Percentiles rank a stretch among this genome's conserved stretches.
phyloP scores from a whole-genome alignment of 208 protist genomes.

The Trypanosomatidae sp. region DNA sequence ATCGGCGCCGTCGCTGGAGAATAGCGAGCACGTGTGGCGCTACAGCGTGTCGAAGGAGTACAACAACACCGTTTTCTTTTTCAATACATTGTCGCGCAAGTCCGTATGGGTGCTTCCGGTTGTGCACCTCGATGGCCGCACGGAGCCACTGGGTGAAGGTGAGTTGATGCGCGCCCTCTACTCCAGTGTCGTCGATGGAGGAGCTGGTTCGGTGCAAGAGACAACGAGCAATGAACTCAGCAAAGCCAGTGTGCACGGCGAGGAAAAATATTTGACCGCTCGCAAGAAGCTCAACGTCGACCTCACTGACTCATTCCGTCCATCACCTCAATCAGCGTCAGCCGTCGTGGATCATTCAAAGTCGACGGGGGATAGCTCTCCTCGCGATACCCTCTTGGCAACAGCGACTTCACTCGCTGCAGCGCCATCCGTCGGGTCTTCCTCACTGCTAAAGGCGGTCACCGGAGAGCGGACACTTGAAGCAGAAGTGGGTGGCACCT shows the following conservation, averaged over 20 bases:
- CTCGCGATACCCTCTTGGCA: background rate
- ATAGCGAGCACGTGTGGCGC: constrained; percentile 43
- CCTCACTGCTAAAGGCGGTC: background rate
- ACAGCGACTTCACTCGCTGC: background rate
- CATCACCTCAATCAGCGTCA: background rate
- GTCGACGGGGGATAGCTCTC: background rate
- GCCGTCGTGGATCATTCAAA: background rate
- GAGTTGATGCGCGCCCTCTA: constrained; percentile 23
- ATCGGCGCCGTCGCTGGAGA: constrained; percentile 10
- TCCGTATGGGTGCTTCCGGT: constrained; percentile 70
- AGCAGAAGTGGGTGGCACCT: constrained; percentile 1
- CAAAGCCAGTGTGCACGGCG: background rate
- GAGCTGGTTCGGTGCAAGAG: background rate
- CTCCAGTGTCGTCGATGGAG: background rate
- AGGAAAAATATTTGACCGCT: background rate
- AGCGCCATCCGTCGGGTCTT: background rate
- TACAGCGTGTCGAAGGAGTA: constrained; percentile 54
- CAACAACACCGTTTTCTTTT: constrained; percentile 65
- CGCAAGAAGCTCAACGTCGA: background rate
- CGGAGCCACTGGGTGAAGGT: constrained; percentile 23
- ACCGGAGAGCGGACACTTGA: background rate
- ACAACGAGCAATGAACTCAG: background rate
- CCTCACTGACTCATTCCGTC: background rate
- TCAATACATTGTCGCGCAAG: constrained; percentile 31
- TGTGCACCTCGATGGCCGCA: constrained; percentile 29